These are phyloP conservation scores for Naganishia onofrii DNA, from an alignment of 768 basidiomycete genomes.

Conservation along the genomic window DNA sequence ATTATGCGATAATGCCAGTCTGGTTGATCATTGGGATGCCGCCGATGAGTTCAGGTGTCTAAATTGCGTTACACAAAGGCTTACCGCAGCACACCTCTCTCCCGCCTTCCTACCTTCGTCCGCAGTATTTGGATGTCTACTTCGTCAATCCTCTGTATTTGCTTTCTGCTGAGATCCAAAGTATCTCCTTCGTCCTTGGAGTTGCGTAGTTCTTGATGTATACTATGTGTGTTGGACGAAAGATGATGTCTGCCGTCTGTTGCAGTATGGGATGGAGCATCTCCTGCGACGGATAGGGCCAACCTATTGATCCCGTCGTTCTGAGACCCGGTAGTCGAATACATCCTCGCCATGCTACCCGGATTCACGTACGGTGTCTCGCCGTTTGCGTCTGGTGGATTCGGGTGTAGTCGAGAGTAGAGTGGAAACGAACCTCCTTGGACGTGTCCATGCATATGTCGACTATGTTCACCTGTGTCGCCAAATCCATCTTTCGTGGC, in stretches of 20 bases:
- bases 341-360: neutral
- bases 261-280: neutral
- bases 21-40: slow-evolving; percentile 46
- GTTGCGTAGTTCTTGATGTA: slow-evolving; percentile 24
- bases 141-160: slow-evolving; percentile 70
- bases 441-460: neutral
- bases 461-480: neutral
- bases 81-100: slow-evolving; percentile 50
- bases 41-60: neutral
- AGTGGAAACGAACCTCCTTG: slow-evolving; percentile 19
- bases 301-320: neutral
- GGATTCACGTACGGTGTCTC: neutral
- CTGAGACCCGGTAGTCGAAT: neutral
- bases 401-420: slow-evolving; percentile 5
- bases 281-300: neutral
- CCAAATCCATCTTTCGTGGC: neutral
- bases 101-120: slow-evolving; percentile 58
- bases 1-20: slow-evolving; percentile 84
- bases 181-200: slow-evolving; percentile 79
- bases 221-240: slow-evolving; percentile 22
- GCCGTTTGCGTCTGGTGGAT: neutral
- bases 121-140: slow-evolving; percentile 75
- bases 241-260: neutral
- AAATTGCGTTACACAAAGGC: neutral
- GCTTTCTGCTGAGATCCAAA: slow-evolving; percentile 76